Base-by-base conservation (phyloP, 345 rosid genomes). In the Eucalyptus cloeziana region DNA sequence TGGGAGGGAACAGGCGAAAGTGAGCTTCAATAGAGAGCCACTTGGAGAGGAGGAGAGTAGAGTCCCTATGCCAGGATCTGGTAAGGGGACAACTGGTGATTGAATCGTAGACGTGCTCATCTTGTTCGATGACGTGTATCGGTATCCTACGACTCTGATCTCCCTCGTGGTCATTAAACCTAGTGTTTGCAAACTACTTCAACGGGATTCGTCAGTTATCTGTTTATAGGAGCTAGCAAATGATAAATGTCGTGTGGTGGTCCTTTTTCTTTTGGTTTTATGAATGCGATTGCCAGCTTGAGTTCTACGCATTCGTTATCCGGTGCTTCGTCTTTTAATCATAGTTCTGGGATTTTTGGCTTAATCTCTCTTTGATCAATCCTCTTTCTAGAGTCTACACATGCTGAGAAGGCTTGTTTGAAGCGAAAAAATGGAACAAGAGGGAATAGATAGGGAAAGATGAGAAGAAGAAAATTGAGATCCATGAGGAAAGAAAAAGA, bases 121-220 rank as follows among this genome's bases (percentile, higher is more conserved):
- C 2, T 5, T 60, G 15, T 25, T 60, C 3, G 4, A 25, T 11
- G n/a, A 25, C 1, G 2, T 60, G 31, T 60, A 60, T 60, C 15
- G 1, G 0, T 25, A 15, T 60, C 67, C 3, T 0, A 1, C 15
- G 2, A 60, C 67, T 25, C 7, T 2, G 31, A 60, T 60, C 67
- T 60, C 67, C 67, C 67, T 60, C 31, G 2, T 5, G n/a, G 67
- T 27, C n/a, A 58, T 58, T 58, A 58, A 58, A 58, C 64, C 64
- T 3, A 5, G 31, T 60, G 67, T 60, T 60, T 60, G 67, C 67
- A 60, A 60, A 1, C 15, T 60, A 1, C n/a, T 60, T 60, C 67
- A 60, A 27, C 7, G 14, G 31, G 67, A 60, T 60, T 25, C 15
- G 15, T 60, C 31, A 27, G 7, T 60, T 58, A 25, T 58, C n/a